Conservation (phyloP, 352 stramenopile genomes). For the Globisporangium lucens region DNA sequence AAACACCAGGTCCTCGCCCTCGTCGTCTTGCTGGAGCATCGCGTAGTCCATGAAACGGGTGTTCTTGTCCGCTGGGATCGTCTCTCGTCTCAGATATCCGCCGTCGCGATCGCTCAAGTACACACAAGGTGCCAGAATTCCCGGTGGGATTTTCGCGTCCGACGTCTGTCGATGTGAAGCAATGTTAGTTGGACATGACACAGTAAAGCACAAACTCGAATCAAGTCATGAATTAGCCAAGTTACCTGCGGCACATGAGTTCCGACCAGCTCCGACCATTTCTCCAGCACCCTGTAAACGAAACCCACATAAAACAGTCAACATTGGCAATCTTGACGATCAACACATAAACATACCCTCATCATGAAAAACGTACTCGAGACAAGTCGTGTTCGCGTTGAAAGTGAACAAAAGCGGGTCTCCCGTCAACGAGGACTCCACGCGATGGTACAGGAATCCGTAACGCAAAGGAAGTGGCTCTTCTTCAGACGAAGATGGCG, state of each 20-base stretch:
- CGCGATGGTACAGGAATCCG: conserved; percentile 73
- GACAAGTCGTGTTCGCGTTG: conserved; percentile 51
- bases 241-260: conserved; percentile 35
- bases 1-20: conserved; percentile 47
- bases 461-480: conserved; percentile 31
- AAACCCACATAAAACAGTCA: conserved; percentile 3
- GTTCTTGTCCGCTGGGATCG: conserved; percentile 35
- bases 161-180: conserved; percentile 12
- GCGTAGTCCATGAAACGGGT: conserved; percentile 55
- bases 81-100: conserved; percentile 43
- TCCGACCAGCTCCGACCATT: conserved; percentile 48
- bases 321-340: neutral
- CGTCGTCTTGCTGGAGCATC: conserved; percentile 36
- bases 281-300: conserved; percentile 40
- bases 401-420: conserved; percentile 75
- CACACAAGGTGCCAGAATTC: conserved; percentile 45
- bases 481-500: conserved; percentile 17
- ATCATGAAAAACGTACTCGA: conserved; percentile 29
- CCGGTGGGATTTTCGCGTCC: conserved; percentile 31
- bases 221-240: neutral
- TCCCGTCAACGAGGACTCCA: conserved; percentile 43
- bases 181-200: neutral
- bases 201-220: too few relatives aligned
- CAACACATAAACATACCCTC: neutral
- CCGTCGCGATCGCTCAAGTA: conserved; percentile 61